Conservation (phyloP, 805 yeast genomes). For the Barnettozyma sp. region DNA sequence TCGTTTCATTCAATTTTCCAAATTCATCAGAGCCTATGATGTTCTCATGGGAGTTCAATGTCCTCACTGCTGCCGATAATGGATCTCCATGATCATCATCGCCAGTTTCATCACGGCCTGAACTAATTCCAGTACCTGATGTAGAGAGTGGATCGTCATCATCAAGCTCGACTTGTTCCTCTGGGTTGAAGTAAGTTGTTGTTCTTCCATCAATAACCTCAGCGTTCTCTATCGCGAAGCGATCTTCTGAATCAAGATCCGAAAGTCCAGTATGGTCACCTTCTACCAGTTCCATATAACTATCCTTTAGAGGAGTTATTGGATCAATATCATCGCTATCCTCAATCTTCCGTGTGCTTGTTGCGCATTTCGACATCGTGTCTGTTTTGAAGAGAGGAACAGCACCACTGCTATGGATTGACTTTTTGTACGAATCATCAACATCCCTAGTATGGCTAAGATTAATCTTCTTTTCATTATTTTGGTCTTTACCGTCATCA, state of each 20-base stretch:
- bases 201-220: conserved; percentile 9
- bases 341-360: conserved; percentile 7
- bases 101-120: conserved; percentile 9
- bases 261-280: conserved; percentile 1
- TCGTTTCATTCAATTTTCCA: not conserved
- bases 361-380: conserved; percentile 12
- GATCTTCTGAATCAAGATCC: conserved; percentile 4
- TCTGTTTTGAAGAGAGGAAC: conserved; percentile 14
- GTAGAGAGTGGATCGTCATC: conserved; percentile 18
- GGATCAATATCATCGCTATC: conserved; percentile 20
- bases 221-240: conserved; percentile 4
- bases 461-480: too few relatives aligned
- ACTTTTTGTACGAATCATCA: not conserved
- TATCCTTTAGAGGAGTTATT: conserved; percentile 12
- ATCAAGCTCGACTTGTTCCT: conserved; percentile 6
- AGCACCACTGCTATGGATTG: not conserved
- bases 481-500: not conserved
- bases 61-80: conserved; percentile 9
- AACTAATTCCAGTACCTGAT: conserved; percentile 3
- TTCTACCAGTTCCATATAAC: not conserved
- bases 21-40: too few relatives aligned
- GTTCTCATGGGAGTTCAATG: too few relatives aligned
- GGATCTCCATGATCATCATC: conserved; percentile 5
- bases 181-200: not conserved
- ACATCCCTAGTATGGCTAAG: too few relatives aligned